Percentiles rank a stretch among this genome's conserved stretches.
Evolutionary conservation across 164 flowering plant species (phyloP).

Genomic region (Platanus orientalis): DNA sequence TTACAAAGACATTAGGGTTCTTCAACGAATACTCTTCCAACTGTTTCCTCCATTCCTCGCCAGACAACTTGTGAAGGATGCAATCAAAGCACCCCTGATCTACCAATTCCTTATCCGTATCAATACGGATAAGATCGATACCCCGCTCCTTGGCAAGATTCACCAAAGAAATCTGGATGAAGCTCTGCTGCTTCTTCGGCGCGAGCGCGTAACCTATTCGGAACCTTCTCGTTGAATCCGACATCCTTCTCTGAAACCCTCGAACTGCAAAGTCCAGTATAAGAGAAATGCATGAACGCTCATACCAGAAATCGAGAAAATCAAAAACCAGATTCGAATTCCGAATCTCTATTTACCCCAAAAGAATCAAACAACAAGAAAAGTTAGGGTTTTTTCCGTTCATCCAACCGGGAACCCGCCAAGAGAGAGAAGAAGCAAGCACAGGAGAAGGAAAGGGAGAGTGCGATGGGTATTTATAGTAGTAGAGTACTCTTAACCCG

Average conservation of each 20-base stretch:
- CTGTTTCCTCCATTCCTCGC: neutral
- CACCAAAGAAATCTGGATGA: neutral
- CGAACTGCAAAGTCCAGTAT: neutral
- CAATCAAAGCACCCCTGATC: neutral
- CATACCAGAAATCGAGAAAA: constrained; percentile 5
- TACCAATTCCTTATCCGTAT: neutral
- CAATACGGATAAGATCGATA: neutral
- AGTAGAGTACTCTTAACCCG: neutral
- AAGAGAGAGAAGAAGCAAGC: too few relatives aligned
- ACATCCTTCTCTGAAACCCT: neutral
- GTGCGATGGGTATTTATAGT: neutral
- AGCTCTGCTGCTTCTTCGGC: constrained; percentile 1
- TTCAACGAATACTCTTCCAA: neutral
- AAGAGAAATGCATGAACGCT: neutral
- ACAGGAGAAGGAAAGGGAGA: neutral
- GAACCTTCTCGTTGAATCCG: neutral
- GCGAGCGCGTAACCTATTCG: neutral
- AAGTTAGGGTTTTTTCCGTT: neutral
- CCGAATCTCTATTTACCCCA: too few relatives aligned
- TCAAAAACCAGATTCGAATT: neutral
- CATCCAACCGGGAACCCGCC: too few relatives aligned
- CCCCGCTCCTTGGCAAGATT: constrained; percentile 2
- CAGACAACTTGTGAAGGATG: constrained; percentile 1
- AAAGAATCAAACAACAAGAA: neutral
- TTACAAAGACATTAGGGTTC: neutral